Evolutionary conservation across 148 eudicot genomes (phyloP).

Genomic region (Arbutus unedo): DNA sequence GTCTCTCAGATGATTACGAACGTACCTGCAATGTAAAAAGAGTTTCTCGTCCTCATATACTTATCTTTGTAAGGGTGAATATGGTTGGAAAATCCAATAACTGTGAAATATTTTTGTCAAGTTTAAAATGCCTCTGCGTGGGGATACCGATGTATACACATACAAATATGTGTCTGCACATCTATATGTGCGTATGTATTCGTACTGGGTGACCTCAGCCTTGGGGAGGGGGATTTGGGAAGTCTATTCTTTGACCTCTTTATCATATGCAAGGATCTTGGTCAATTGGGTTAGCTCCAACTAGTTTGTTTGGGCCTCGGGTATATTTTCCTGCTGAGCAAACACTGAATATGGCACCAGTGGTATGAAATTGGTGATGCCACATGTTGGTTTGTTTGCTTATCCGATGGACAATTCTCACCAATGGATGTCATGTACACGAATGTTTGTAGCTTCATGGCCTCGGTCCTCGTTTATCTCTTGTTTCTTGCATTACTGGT

Average conservation of each 20-base stretch:
- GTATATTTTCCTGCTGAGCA: not conserved
- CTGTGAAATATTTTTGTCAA: not conserved
- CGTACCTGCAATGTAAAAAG: not conserved
- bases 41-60: not conserved
- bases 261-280: not conserved
- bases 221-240: not conserved
- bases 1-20: not conserved
- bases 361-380: conserved; percentile 3
- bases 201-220: not conserved
- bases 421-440: not conserved
- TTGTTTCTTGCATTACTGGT: conserved; percentile 15
- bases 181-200: not conserved
- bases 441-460: not conserved
- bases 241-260: not conserved
- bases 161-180: not conserved
- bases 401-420: not conserved
- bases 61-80: not conserved
- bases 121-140: not conserved
- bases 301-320: not conserved
- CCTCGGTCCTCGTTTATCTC: not conserved
- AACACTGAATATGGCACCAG: not conserved
- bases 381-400: not conserved
- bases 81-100: not conserved
- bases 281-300: not conserved
- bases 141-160: not conserved